phyloP scores from a whole-genome alignment of 768 basidiomycete genomes.

The Lepiota subincarnata region DNA sequence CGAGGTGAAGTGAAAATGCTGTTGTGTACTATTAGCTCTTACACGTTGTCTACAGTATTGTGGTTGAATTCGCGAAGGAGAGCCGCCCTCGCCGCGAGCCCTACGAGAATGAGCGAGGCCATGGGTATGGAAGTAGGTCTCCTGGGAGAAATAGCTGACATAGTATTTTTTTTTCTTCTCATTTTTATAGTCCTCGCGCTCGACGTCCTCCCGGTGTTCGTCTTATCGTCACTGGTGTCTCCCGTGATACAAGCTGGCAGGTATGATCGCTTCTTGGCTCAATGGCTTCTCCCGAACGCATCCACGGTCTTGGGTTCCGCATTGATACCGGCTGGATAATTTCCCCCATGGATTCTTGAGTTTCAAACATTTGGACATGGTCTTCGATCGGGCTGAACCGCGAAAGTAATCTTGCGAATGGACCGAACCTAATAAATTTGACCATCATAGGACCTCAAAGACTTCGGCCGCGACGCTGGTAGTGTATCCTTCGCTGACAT shows the following conservation, averaged over 20 bases:
- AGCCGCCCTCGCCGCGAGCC: slow-evolving; percentile 77
- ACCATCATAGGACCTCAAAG: slow-evolving; percentile 84
- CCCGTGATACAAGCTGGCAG: slow-evolving; percentile 98
- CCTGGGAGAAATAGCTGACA: not conserved
- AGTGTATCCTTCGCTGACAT: slow-evolving; percentile 94
- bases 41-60: slow-evolving; percentile 53
- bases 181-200: slow-evolving; percentile 45
- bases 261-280: slow-evolving; percentile 48
- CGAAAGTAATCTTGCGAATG: slow-evolving; percentile 17
- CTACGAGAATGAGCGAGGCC: slow-evolving; percentile 54
- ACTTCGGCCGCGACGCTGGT: slow-evolving; percentile 92
- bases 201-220: slow-evolving; percentile 80
- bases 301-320: slow-evolving; percentile 10
- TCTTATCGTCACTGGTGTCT: slow-evolving; percentile 82
- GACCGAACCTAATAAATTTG: slow-evolving; percentile 39
- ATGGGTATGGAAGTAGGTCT: slow-evolving; percentile 44
- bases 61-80: slow-evolving; percentile 96
- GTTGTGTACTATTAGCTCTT: not conserved
- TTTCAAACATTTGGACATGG: slow-evolving; percentile 10
- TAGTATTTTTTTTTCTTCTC: slow-evolving; percentile 6
- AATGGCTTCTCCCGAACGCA: slow-evolving; percentile 13
- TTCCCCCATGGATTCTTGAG: slow-evolving; percentile 4
- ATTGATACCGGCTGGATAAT: slow-evolving; percentile 5
- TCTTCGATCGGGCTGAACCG: slow-evolving; percentile 22
- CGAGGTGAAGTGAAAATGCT: slow-evolving; percentile 49